Conservation (phyloP, 768 basidiomycete genomes). For the Coprinopsis marcescibilis region DNA sequence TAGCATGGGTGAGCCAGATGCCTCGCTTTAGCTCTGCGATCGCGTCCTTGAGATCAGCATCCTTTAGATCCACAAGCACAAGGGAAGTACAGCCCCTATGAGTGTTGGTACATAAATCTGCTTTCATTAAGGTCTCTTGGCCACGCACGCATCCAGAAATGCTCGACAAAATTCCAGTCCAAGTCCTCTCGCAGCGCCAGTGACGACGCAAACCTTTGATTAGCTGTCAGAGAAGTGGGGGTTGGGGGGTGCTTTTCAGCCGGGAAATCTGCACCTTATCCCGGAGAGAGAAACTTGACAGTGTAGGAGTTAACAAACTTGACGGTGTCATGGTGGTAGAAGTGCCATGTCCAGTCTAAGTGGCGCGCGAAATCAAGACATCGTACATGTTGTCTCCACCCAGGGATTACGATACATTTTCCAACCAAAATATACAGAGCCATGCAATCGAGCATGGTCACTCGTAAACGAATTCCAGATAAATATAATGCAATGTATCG, state of each 20-base stretch:
- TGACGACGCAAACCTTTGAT: slow-evolving; percentile 79
- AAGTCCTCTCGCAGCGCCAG: slow-evolving; percentile 88
- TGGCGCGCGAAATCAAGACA: too few species aligned
- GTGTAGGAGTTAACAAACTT: too few species aligned
- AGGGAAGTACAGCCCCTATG: slow-evolving; percentile 73
- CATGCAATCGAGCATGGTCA: too few species aligned
- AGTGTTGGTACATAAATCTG: slow-evolving; percentile 3
- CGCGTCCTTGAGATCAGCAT: slow-evolving; percentile 58
- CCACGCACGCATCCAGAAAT: slow-evolving; percentile 74
- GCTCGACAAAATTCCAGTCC: slow-evolving; percentile 89
- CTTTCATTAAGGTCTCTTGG: background rate
- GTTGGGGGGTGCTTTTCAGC: background rate
- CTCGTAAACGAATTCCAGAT: too few species aligned
- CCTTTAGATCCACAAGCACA: slow-evolving; percentile 78
- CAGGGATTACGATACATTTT: too few species aligned
- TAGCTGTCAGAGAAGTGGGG: too few species aligned
- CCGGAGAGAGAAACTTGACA: slow-evolving; percentile 75
- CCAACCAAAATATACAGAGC: too few species aligned
- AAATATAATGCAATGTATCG: slow-evolving; percentile 10
- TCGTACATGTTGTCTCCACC: too few species aligned
- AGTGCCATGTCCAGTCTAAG: too few species aligned
- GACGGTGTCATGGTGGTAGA: too few species aligned
- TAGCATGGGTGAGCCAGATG: too few species aligned
- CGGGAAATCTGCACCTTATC: slow-evolving; percentile 46
- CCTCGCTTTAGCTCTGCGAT: slow-evolving; percentile 61